phyloP scores from a whole-genome alignment of 305 asterid species.

The Fraxinus velutina region DNA sequence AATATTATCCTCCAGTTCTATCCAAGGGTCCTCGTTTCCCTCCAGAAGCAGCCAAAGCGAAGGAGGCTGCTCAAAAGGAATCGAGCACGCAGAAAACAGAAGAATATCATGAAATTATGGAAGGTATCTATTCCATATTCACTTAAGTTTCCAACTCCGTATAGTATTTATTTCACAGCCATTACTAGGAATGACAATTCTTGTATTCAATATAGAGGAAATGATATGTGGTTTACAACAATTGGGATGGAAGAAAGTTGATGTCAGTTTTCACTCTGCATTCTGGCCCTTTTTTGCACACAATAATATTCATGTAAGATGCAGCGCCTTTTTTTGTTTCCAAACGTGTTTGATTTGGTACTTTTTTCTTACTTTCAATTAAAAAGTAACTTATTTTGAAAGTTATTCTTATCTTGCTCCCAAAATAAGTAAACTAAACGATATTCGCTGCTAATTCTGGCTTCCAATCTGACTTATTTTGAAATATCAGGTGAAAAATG shows the following conservation, averaged over 20 bases:
- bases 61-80: constrained; percentile 77
- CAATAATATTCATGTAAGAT: constrained; percentile 68
- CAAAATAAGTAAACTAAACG: neutral
- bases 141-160: neutral
- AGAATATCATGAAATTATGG: constrained; percentile 81
- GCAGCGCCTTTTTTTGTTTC: neutral
- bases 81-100: constrained; percentile 47
- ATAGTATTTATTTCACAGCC: neutral
- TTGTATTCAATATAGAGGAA: constrained; percentile 49
- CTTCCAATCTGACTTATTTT: neutral
- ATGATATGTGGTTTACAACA: constrained; percentile 80
- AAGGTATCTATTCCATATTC: constrained; percentile 47
- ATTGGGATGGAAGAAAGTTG: constrained; percentile 80
- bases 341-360: neutral
- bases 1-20: constrained; percentile 63
- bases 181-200: constrained; percentile 15
- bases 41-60: constrained; percentile 80
- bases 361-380: neutral
- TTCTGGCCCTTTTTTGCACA: constrained; percentile 87
- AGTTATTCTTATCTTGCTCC: neutral
- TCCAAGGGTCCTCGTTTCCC: constrained; percentile 61
- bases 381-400: neutral
- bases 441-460: neutral
- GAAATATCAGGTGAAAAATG: constrained; percentile 64
- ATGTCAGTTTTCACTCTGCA: constrained; percentile 76